Percentiles rank a stretch among this genome's conserved stretches.
Conservation (phyloP, 495 filamentous ascomycete species). For the Podospora sp. region DNA sequence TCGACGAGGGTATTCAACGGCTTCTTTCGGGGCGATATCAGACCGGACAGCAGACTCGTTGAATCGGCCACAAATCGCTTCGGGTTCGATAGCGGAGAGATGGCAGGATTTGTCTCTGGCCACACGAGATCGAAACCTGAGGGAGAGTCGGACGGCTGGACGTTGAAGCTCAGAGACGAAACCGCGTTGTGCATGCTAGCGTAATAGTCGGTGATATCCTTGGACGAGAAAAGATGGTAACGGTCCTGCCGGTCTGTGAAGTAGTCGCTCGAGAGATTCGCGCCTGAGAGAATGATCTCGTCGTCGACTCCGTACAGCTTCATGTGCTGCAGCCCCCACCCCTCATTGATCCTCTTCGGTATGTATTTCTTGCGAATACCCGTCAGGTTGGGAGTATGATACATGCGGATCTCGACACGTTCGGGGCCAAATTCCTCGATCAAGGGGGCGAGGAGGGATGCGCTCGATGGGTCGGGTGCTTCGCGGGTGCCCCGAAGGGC, state of each 20-base stretch:
- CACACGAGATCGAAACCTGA: constrained; percentile 75
- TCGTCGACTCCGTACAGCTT: constrained; percentile 97
- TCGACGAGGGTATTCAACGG: constrained; percentile 26
- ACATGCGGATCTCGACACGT: constrained; percentile 94
- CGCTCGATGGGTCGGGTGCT: constrained; percentile 82
- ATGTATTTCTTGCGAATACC: constrained; percentile 81
- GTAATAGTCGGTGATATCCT: constrained; percentile 81
- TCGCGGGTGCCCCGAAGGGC: constrained; percentile 90
- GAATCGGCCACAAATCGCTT: constrained; percentile 68
- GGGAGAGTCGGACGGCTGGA: constrained; percentile 60
- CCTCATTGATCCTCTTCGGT: constrained; percentile 91
- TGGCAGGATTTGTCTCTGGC: constrained; percentile 73
- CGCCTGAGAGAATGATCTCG: constrained; percentile 92
- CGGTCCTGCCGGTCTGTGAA: constrained; percentile 95
- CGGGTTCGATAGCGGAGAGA: constrained; percentile 70
- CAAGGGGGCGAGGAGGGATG: constrained; percentile 82
- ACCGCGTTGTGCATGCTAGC: constrained; percentile 73
- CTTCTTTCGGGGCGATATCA: constrained; percentile 54
- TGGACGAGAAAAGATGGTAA: constrained; percentile 87
- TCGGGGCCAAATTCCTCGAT: constrained; percentile 79
- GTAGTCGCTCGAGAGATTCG: constrained; percentile 92
- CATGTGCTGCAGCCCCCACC: constrained; percentile 99
- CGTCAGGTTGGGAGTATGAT: constrained; percentile 94
- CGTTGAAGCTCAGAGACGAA: constrained; percentile 77
- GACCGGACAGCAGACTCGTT: constrained; percentile 61